Evolutionary conservation across 192 early-diverging fungal species (phyloP).

Genomic region (Coemansia sp.): DNA sequence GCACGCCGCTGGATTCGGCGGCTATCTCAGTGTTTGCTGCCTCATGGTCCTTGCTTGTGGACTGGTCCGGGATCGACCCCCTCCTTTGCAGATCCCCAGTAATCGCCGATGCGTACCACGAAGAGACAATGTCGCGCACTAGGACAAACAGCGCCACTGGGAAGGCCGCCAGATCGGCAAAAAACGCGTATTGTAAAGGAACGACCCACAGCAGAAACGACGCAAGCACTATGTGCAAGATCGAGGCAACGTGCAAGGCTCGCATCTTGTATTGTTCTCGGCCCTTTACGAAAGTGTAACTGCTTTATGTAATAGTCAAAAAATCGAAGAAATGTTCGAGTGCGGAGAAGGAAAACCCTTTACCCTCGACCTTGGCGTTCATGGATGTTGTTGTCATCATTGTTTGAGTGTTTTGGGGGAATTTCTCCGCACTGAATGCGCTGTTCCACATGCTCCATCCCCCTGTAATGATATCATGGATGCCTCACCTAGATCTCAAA

Average conservation of each 20-base stretch:
- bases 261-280: slow-evolving; percentile 3
- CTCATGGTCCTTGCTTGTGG: neutral
- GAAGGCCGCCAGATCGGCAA: slow-evolving; percentile 49
- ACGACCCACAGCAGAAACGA: slow-evolving; percentile 48
- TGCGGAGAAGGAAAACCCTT: too few relatives aligned
- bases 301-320: too few relatives aligned
- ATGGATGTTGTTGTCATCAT: too few relatives aligned
- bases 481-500: too few relatives aligned
- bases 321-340: too few relatives aligned
- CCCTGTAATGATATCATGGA: too few relatives aligned
- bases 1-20: neutral
- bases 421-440: too few relatives aligned
- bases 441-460: too few relatives aligned
- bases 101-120: slow-evolving; percentile 14
- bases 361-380: too few relatives aligned
- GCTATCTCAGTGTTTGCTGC: neutral
- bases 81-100: slow-evolving; percentile 3
- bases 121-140: slow-evolving; percentile 33
- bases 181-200: slow-evolving; percentile 31
- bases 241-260: slow-evolving; percentile 23
- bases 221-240: slow-evolving; percentile 36
- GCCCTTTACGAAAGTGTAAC: neutral
- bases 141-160: slow-evolving; percentile 37
- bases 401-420: too few relatives aligned
- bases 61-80: neutral